Base-by-base conservation (phyloP, 1,284 basidiomycete genomes). In the Irpex sp. region DNA sequence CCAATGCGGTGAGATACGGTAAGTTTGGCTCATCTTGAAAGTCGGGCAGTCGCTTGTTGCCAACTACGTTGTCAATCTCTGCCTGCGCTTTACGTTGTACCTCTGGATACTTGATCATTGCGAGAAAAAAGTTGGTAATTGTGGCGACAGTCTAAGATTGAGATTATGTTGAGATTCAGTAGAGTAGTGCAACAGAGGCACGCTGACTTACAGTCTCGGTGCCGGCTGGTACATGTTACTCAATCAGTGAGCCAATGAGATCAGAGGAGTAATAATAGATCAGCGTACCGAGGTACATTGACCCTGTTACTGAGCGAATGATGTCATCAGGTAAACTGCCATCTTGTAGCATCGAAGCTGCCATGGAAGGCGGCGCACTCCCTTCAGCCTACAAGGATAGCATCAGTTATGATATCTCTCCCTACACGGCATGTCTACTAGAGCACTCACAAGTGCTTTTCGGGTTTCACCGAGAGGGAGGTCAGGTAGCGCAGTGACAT, bases 41-140 rank as follows among this genome's bases (percentile, higher is more conserved):
- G 33, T 61, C 68, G 1, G 77, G 77, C 0, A 77, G 63, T 8
- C 75, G 63, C 11, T 63, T 54, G 1, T 43, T 21, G 7, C 75
- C 74, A 26, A 76, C 65, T 11, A 76, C 72, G 6, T 61, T 61
- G 64, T 77, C 75, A 17, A 77, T 63, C 61, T 77, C 70, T 35
- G 66, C 67, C 51, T 69, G 74, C 1, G 75, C 75, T 39, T 68
- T 71, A 36, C 61, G 49, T 60, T 73, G 72, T 6, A 74, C 63
- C 4, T 76, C 72, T 1, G 73, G 76, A 58, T 72, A 61, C 17
- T 71, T 65, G 0, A 71, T 62, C 73, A 76, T 72, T 1, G 74
- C 74, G 8, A 75, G 62, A 58, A 70, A 61, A 51, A 72, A 68
- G 5, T 65, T 62, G 5, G 46, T 51, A 11, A 70, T n/a, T 0